A percentile compares a stretch with the other conserved stretches of the same genome.
phyloP scores from a whole-genome alignment of 441 rosid genomes.

The Gossypium schwendimanii region DNA sequence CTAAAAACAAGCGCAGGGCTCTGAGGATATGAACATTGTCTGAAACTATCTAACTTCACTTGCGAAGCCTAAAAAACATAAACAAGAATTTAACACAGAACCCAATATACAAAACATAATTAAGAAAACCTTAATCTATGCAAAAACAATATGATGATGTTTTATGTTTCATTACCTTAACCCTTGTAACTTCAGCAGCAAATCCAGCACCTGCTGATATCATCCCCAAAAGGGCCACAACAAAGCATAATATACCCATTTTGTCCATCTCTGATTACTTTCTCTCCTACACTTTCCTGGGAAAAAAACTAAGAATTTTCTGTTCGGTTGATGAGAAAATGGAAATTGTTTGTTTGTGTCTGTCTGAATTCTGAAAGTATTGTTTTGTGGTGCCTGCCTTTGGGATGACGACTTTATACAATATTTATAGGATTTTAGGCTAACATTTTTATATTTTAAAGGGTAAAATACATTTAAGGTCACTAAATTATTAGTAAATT shows the following conservation, averaged over 20 bases:
- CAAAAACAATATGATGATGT: too few species aligned
- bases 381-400: not conserved
- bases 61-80: constrained; percentile 47
- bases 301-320: not conserved
- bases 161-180: constrained; percentile 41
- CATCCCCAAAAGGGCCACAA: not conserved
- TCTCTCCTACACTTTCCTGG: not conserved
- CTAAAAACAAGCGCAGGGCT: constrained; percentile 74
- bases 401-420: not conserved
- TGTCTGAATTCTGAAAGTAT: too few species aligned
- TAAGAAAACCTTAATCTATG: not conserved
- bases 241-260: not conserved
- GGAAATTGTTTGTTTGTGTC: not conserved
- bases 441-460: not conserved
- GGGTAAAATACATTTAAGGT: too few species aligned
- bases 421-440: not conserved
- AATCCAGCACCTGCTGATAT: constrained; percentile 23
- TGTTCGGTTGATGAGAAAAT: not conserved
- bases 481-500: too few species aligned
- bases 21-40: constrained; percentile 53
- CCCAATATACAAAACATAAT: not conserved
- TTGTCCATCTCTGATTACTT: not conserved
- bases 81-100: too few species aligned
- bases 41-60: constrained; percentile 25
- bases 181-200: constrained; percentile 72